These are phyloP conservation scores for Coniochaeta hoffmannii DNA, from an alignment of 2,329 filamentous ascomycete species.

Conservation along the genomic window DNA sequence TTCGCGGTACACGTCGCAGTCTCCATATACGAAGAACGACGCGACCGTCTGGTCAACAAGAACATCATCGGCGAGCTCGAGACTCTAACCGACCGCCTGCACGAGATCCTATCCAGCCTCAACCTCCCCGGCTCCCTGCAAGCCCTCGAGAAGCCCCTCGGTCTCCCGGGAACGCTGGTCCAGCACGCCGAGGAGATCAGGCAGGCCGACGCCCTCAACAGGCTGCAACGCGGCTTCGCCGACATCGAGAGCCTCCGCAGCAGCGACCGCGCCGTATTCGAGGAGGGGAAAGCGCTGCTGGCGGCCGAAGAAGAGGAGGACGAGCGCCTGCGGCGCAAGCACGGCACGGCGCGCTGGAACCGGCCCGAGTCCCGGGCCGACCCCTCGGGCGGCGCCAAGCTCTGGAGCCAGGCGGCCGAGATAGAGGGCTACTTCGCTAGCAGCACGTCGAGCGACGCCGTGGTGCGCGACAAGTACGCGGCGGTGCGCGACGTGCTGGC, in stretches of 20 bases:
- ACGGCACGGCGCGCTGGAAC: constrained; percentile 81
- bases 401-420: constrained; percentile 68
- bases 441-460: constrained; percentile 45
- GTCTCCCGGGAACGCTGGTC: constrained; percentile 74
- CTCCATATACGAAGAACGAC: constrained; percentile 87
- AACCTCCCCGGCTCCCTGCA: constrained; percentile 90
- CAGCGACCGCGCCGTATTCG: constrained; percentile 69
- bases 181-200: constrained; percentile 92
- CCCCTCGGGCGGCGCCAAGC: constrained; percentile 49
- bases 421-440: constrained; percentile 80
- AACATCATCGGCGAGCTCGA: constrained; percentile 82
- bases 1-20: constrained; percentile 94
- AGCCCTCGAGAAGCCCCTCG: constrained; percentile 88
- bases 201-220: constrained; percentile 77
- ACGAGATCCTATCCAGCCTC: constrained; percentile 71
- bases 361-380: constrained; percentile 64
- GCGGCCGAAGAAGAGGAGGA: constrained; percentile 80
- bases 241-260: constrained; percentile 87
- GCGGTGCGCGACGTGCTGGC: constrained; percentile 68
- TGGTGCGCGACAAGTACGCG: constrained; percentile 71
- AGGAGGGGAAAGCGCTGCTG: constrained; percentile 74
- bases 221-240: constrained; percentile 70
- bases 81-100: constrained; percentile 68
- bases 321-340: constrained; percentile 63
- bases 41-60: constrained; percentile 84